Base-by-base conservation (phyloP, 495 filamentous ascomycete species). In the Penicillium subrubescens region DNA sequence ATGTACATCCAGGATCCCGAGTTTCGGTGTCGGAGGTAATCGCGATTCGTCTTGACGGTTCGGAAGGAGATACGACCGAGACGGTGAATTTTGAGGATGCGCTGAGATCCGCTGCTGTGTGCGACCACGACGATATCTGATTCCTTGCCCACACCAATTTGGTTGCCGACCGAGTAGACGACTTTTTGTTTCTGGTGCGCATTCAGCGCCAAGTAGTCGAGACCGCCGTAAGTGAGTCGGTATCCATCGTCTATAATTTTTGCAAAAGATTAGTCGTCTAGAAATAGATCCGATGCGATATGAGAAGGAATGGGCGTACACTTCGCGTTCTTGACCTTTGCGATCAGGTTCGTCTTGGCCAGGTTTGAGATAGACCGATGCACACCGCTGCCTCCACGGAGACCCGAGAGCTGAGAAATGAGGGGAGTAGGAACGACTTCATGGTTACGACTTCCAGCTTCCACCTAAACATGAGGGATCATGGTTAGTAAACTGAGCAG, bases 191-290 rank as follows among this genome's bases (percentile, higher is more conserved):
- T 90, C 21, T 92, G 88, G 78, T 97, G 90, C 8, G 93, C 88
- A 74, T 98, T 89, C 58, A 99, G 85, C 11, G 95, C 92, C 17
- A 98, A 88, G 76, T 99, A 99, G 81, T 99, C 95, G 43, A 97
- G 88, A 3, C 95, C 95, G 66, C 95, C 95, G 77, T 98, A 98
- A 25, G 94, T 96, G 25, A 99, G 88, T 52, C 95, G 89, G 81
- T 99, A 99, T 58, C 95, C 95, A 74, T 99, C 95, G 77, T 99
- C 88, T n/a, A n/a, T n/a, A n/a, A n/a, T n/a, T n/a, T n/a, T n/a
- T 90, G 61, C 17, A 41, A 17, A 41, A 5, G 19, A 7, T 53
- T 1, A 61, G 33, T 3, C 10, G 41, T 8, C 35, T 19, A 34
- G 27, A 8, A 5, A 31, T 10, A 2, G 12, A 8, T 31, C 7